Base-by-base conservation (phyloP, 2,329 filamentous ascomycete genomes). In the Colletotrichum musicola region DNA sequence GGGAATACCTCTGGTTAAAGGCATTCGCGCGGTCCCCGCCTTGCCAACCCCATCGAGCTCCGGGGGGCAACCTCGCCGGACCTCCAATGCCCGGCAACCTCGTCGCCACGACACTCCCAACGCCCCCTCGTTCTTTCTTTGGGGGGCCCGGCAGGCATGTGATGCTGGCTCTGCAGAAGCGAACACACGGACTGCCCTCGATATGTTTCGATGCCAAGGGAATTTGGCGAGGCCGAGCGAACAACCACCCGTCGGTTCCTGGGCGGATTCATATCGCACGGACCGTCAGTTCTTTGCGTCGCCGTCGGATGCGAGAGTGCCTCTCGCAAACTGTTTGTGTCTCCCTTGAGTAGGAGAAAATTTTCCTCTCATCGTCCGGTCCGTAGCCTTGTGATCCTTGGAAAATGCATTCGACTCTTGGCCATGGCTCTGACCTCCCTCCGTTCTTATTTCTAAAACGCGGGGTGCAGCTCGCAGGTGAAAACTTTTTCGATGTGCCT, bases 141-240 rank as follows among this genome's bases (percentile, higher is more conserved):
- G n/a, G 38, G 55, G 54, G 42, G n/a, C 25, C 61, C 55, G 62
- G 44, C 40, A 44, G 55, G 35, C 62, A 68, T 65, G 65, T 68
- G 61, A 68, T 20, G 25, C 42, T 42, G 18, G 35, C n/a, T 20
- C 61, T 55, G 30, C 42, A 46, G 49, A 54, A 35, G 59, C 59
- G 30, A 46, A 1, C 16, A 46, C 66, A 69, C 66, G 64, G 66
- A 60, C 66, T 20, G 62, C 49, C 55, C 18, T 68, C 40, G 62
- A 61, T 56, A 66, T 65, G 62, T 56, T 56, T 69, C 56, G 66
- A 30, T 42, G 56, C 50, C 56, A 27, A 56, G 66, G 38, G 56
- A 61, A 56, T 35, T 69, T 56, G 62, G 66, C 27, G 55, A 66
- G 62, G 16, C 62, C 66, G 66, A 69, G 66, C 62, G 51, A 59